A percentile compares a stretch with the other conserved stretches of the same genome.
Evolutionary conservation across 345 rosid genomes (phyloP).

Genomic region (Melastoma malabathricum): DNA sequence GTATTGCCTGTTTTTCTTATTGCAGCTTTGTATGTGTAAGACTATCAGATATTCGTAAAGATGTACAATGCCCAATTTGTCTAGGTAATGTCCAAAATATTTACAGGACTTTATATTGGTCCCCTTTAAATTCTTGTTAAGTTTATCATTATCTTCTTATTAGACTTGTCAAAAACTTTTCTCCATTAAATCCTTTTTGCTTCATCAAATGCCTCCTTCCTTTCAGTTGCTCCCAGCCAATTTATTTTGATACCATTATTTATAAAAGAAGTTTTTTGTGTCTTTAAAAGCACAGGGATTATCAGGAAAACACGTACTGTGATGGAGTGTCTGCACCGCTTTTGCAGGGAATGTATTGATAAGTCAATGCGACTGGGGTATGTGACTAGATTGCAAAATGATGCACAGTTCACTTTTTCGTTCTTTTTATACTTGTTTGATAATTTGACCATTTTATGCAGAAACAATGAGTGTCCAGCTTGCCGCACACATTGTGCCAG

Average conservation of each 20-base stretch:
- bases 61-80: slow-evolving; percentile 89
- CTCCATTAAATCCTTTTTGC: background rate
- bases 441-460: slow-evolving; percentile 22
- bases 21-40: slow-evolving; percentile 61
- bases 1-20: slow-evolving; percentile 11
- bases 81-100: slow-evolving; percentile 36
- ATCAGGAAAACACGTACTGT: slow-evolving; percentile 90
- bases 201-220: background rate
- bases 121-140: too few relatives aligned
- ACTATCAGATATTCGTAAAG: slow-evolving; percentile 60
- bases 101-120: too few relatives aligned
- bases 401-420: background rate
- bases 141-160: too few relatives aligned
- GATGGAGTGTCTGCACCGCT: slow-evolving; percentile 92
- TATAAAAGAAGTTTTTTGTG: slow-evolving; percentile 4
- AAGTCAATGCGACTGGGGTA: slow-evolving; percentile 98
- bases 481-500: slow-evolving; percentile 98
- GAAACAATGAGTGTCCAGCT: slow-evolving; percentile 97
- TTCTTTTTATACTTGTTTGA: background rate
- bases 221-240: background rate
- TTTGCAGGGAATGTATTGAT: slow-evolving; percentile 93
- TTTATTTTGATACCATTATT: too few relatives aligned
- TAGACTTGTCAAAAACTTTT: too few relatives aligned
- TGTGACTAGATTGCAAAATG: slow-evolving; percentile 7
- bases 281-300: slow-evolving; percentile 37